Evolutionary conservation across 1,139 yeast species (phyloP), one percentile per base, ranked within the genome.

Genomic region (Maudiozyma humilis): DNA sequence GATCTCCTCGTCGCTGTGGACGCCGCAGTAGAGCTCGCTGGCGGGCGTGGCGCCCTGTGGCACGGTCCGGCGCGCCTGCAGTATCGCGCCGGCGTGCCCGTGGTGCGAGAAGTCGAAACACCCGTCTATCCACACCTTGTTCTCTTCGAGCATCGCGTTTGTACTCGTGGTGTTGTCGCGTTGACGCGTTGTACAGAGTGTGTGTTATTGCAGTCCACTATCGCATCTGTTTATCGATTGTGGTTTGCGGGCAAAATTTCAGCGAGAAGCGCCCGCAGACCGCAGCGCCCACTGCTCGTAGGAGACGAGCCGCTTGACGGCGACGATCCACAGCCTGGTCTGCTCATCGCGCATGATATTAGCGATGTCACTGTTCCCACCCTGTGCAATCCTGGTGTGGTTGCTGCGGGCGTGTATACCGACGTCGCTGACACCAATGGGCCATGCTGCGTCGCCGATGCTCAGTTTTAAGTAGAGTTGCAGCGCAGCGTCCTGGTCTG

Each of bases 21-120:
- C 87, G 1, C 98, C 98, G 25, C 62, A 82, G 84, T 45, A 72
- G 70, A 35, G 93, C 91, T 38, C 79, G 68, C 62, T 81, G 6
- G 39, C 33, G 14, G 47, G 43, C 4, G 25, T 23, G 18, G 48
- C 41, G 20, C n/a, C 10, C 14, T 17, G 20, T 13, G 36, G 33
- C 4, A 56, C 53, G n/a, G 62, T 56, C 34, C 56, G 51, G 23
- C 61, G 76, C 1, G 98, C 96, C 62, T 91, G 98, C 46, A 86
- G 68, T 76, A 91, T 79, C 20, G 97, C 98, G 17, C 96, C 96
- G 1, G 96, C 95, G 57, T 91, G 98, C 32, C 91, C 98, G 58
- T 91, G 97, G 62, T 91, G 98, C 33, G 95, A 87, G 67, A 91
- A 91, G 63, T 91, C 98, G 66, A 91, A 91, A 60, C 98, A 91